Base-by-base conservation (phyloP, 2,329 filamentous ascomycete species). In the Cryphonectria japonica region DNA sequence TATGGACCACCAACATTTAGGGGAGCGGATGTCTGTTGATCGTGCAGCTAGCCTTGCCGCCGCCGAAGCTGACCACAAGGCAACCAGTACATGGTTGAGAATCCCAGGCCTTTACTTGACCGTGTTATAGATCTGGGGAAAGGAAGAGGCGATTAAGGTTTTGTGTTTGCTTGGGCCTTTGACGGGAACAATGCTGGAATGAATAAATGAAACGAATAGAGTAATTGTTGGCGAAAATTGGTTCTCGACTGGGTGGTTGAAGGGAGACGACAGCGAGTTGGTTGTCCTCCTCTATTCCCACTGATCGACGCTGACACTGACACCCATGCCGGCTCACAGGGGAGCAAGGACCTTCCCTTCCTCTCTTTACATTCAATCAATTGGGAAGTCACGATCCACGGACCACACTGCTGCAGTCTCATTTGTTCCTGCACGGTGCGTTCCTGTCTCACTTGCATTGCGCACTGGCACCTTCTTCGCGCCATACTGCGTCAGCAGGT, bases 61-160 rank as follows among this genome's bases (percentile, higher is more conserved):
- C 13, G 43, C 52, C 34, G 41, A 66, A 54, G 29, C 46, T 52
- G 46, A 52, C 43, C 16, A 54, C 7, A n/a, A 32, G 46, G 29
- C 62, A 29, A 19, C 32, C 43, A 37, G 22, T 8, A 29, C 32
- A 46, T 8, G 63, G 26, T 9, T 6, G 6, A 32, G 8, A 22
- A 54, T 22, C 41, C 61, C 34, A 14, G 41, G 50, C n/a, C 41
- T n/a, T 39, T 57, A 41, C 32, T 67, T 59, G 65, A 52, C 26
- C 57, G 34, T 67, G 52, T 22, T 67, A 67, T 67, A 63, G 61
- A 63, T 61, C 59, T 6, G 59, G 34, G 59, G 61, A 9, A n/a
- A 4, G 19, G 43, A n/a, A n/a, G n/a, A 32, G 37, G 37, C 13
- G 2, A 14, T 29, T 57, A 26, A 59, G n/a, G 32, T 32, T 67